Evolutionary conservation across 305 asterid species (phyloP).

Genomic region (Fraxinus floribunda): DNA sequence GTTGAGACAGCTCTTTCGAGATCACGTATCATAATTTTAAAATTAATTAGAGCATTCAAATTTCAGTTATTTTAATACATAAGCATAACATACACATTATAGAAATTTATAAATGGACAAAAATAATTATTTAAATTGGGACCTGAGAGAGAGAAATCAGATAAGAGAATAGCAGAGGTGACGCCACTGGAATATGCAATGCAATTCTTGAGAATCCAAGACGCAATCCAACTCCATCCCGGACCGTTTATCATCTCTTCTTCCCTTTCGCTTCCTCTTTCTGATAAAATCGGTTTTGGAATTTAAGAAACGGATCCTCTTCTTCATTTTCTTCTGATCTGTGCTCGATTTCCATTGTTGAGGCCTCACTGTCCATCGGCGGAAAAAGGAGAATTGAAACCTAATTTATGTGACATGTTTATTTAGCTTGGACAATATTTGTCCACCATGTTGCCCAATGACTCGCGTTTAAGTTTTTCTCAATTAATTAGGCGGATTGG

Average conservation of each 20-base stretch:
- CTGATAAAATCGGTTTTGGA: conserved; percentile 51
- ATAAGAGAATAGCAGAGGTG: conserved; percentile 93
- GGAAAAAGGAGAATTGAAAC: conserved; percentile 22
- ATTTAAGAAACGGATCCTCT: conserved; percentile 61
- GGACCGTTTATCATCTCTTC: conserved; percentile 43
- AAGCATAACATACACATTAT: background rate
- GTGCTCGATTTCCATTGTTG: conserved; percentile 47
- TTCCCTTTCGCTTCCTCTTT: conserved; percentile 27
- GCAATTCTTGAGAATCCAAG: conserved; percentile 71
- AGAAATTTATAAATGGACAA: background rate
- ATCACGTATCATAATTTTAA: background rate
- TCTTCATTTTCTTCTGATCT: conserved; percentile 35
- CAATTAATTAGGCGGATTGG: background rate
- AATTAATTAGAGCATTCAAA: background rate
- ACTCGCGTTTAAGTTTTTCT: background rate
- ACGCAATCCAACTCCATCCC: conserved; percentile 91
- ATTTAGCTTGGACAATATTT: too few relatives aligned
- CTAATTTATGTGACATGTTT: background rate
- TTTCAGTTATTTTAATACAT: background rate
- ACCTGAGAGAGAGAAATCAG: conserved; percentile 72
- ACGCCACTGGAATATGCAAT: conserved; percentile 83
- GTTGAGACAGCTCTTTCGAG: background rate
- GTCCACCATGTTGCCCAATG: background rate
- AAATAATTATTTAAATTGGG: conserved; percentile 4
- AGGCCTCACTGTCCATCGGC: conserved; percentile 33